Evolutionary conservation across 2,329 filamentous ascomycete species (phyloP).

Genomic region (Penicillium sp.): DNA sequence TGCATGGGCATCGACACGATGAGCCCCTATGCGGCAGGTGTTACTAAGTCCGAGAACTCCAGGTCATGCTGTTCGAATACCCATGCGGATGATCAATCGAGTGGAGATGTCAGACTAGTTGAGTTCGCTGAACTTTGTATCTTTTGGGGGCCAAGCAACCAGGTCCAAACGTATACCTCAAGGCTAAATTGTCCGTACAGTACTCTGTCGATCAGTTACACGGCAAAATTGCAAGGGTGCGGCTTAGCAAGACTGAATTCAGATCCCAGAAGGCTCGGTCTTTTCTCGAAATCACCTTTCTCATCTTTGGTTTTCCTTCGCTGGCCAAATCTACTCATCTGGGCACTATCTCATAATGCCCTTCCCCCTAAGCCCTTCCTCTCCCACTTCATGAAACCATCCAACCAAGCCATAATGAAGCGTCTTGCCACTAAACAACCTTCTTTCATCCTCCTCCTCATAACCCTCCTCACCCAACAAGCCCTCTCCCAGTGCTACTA

Average conservation of each 20-base stretch:
- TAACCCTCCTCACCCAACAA: background rate
- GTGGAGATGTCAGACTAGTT: too few relatives aligned
- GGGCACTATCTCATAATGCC: background rate
- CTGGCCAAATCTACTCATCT: background rate
- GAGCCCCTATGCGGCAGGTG: too few relatives aligned
- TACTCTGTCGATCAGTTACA: background rate
- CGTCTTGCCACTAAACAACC: background rate
- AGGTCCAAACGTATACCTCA: too few relatives aligned
- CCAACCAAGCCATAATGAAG: background rate
- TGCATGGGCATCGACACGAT: too few relatives aligned
- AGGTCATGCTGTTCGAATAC: too few relatives aligned
- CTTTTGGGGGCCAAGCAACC: too few relatives aligned
- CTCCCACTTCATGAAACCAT: background rate
- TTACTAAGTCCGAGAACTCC: too few relatives aligned
- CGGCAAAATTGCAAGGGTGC: background rate
- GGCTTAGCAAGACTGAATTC: background rate
- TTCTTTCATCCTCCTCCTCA: background rate
- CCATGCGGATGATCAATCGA: too few relatives aligned
- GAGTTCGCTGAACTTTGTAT: too few relatives aligned
- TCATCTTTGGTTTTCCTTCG: background rate
- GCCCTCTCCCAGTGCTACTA: background rate
- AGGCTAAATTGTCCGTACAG: background rate
- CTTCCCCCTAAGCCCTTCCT: background rate
- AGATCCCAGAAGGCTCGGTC: background rate
- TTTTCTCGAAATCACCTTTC: background rate